Conservation (phyloP, 108 stramenopile genomes). For the Skeletonema tropicum region DNA sequence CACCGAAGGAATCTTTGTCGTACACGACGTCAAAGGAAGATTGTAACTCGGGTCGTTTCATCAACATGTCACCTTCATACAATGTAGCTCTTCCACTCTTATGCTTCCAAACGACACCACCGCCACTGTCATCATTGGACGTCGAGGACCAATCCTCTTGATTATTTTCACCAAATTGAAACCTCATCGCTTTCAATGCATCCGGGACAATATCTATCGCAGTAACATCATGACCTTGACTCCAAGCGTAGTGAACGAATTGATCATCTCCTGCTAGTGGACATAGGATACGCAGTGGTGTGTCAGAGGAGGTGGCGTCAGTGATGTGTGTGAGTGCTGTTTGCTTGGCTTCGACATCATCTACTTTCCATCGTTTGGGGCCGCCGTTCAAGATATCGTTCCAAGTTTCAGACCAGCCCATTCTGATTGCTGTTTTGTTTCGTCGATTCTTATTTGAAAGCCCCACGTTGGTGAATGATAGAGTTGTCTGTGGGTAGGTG, state of each 20-base stretch:
- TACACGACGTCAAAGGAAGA: slow-evolving; percentile 58
- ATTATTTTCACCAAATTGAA: slow-evolving; percentile 35
- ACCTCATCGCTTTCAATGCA: slow-evolving; percentile 52
- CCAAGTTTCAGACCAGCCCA: slow-evolving; percentile 53
- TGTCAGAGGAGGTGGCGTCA: slow-evolving; percentile 6
- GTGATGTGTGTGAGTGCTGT: slow-evolving; percentile 43
- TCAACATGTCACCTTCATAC: slow-evolving; percentile 52
- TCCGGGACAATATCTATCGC: slow-evolving; percentile 64
- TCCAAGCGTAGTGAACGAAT: slow-evolving; percentile 51
- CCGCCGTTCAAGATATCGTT: slow-evolving; percentile 58
- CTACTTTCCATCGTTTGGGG: slow-evolving; percentile 55
- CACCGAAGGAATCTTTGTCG: slow-evolving; percentile 68
- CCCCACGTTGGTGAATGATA: background rate
- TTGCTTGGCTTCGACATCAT: slow-evolving; percentile 39
- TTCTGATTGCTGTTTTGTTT: background rate
- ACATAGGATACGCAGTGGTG: slow-evolving; percentile 43
- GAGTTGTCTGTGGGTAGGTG: background rate
- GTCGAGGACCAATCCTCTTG: slow-evolving; percentile 29
- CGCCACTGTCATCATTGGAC: background rate
- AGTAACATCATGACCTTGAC: slow-evolving; percentile 54
- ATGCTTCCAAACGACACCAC: slow-evolving; percentile 45
- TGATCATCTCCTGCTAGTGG: slow-evolving; percentile 66
- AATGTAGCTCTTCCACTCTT: slow-evolving; percentile 56
- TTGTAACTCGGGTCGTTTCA: slow-evolving; percentile 35
- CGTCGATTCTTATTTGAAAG: background rate